Evolutionary conservation across 768 basidiomycete genomes (phyloP).

Genomic region (Psilocybe azurescens): DNA sequence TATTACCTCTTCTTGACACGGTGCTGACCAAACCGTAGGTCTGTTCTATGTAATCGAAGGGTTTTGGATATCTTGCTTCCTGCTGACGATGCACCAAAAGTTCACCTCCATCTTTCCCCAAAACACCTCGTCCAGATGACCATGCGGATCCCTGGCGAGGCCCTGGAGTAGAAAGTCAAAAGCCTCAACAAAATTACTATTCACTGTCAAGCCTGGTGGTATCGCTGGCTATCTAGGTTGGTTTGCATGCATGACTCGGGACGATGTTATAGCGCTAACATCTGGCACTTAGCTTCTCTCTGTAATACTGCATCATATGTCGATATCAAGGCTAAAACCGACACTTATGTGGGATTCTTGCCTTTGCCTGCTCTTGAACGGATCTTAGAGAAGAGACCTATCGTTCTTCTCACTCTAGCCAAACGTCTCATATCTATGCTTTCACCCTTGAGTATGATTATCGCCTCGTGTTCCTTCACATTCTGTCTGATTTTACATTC

Average conservation of each 20-base stretch:
- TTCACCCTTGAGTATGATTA: constrained; percentile 80
- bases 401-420: constrained; percentile 92
- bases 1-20: constrained; percentile 7
- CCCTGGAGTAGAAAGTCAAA: constrained; percentile 37
- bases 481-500: not conserved
- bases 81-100: constrained; percentile 36
- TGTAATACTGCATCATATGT: constrained; percentile 95
- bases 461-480: not conserved
- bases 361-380: constrained; percentile 88
- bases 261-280: not conserved
- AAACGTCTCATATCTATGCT: constrained; percentile 95
- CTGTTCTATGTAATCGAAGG: constrained; percentile 97
- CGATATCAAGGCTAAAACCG: constrained; percentile 96
- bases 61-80: constrained; percentile 88
- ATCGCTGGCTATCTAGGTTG: constrained; percentile 95
- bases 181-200: constrained; percentile 71
- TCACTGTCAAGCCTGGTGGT: constrained; percentile 96
- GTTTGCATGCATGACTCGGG: constrained; percentile 16
- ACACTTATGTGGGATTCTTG: constrained; percentile 97
- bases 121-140: constrained; percentile 17
- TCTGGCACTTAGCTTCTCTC: constrained; percentile 69
- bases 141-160: constrained; percentile 44
- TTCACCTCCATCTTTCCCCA: constrained; percentile 21
- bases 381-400: constrained; percentile 91
- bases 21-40: constrained; percentile 43